Evolutionary conservation across 2,329 filamentous ascomycete genomes (phyloP).

Genomic region (Nemania bipapillata): DNA sequence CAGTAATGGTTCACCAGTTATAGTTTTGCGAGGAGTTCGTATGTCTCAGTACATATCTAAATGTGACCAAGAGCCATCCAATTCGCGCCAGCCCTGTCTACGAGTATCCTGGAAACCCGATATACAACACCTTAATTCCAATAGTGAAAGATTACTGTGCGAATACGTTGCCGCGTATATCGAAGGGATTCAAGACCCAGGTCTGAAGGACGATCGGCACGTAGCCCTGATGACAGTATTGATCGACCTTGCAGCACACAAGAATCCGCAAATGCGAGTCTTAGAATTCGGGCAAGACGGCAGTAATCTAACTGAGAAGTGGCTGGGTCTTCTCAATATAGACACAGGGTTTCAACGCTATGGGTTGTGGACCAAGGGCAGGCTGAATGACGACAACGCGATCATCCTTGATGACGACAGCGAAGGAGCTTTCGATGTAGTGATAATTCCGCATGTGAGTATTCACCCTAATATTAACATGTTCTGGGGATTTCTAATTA

Average conservation of each 20-base stretch:
- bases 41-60: conserved; percentile 5
- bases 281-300: conserved; percentile 8
- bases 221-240: too few species aligned
- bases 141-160: background rate
- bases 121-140: background rate
- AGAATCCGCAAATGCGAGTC: conserved; percentile 14
- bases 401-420: background rate
- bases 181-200: too few species aligned
- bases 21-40: background rate
- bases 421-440: conserved; percentile 11
- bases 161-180: conserved; percentile 1
- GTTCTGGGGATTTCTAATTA: too few species aligned
- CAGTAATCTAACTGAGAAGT: conserved; percentile 7
- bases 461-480: background rate
- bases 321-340: background rate
- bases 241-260: conserved; percentile 21
- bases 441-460: conserved; percentile 12
- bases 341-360: conserved; percentile 16
- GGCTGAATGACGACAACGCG: background rate
- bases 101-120: conserved; percentile 23
- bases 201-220: too few species aligned
- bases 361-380: background rate
- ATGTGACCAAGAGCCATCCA: too few species aligned
- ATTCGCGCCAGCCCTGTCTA: conserved; percentile 19
- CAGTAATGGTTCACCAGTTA: background rate